phyloP scores from a whole-genome alignment of 306 rosid genomes.

The Citrullus mucosospermus region DNA sequence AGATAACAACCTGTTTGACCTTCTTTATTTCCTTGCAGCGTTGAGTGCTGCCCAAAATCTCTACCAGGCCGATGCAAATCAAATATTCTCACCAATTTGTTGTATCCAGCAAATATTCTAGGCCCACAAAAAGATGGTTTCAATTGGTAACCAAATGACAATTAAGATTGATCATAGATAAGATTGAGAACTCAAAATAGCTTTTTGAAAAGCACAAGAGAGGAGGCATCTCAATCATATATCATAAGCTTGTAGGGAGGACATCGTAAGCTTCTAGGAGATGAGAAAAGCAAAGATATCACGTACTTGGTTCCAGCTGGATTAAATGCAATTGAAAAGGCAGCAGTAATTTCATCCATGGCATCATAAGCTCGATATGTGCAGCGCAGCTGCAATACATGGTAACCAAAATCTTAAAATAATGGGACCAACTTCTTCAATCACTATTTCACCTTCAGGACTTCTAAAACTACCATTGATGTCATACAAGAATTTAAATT shows the following conservation, averaged over 20 bases:
- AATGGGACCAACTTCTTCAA: neutral
- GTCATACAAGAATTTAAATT: neutral
- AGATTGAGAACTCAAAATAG: neutral
- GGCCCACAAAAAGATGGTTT: neutral
- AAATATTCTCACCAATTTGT: conserved; percentile 79
- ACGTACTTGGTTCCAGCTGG: conserved; percentile 81
- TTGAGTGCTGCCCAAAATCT: conserved; percentile 59
- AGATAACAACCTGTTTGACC: conserved; percentile 61
- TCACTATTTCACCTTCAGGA: neutral
- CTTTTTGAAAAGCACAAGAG: neutral
- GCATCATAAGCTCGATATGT: conserved; percentile 95
- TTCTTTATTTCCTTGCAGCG: conserved; percentile 73
- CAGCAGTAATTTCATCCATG: conserved; percentile 88
- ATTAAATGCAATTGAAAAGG: conserved; percentile 84
- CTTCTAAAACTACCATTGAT: neutral
- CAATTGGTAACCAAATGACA: neutral
- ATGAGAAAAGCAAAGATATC: neutral
- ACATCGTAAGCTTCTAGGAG: neutral
- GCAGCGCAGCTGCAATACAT: conserved; percentile 71
- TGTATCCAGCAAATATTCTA: conserved; percentile 95
- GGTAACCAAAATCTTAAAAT: neutral
- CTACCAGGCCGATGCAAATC: conserved; percentile 96
- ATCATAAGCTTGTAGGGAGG: neutral
- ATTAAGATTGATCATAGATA: neutral
- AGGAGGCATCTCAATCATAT: neutral